Conservation (phyloP, 495 filamentous ascomycete genomes). For the Amniculicola lignicola region DNA sequence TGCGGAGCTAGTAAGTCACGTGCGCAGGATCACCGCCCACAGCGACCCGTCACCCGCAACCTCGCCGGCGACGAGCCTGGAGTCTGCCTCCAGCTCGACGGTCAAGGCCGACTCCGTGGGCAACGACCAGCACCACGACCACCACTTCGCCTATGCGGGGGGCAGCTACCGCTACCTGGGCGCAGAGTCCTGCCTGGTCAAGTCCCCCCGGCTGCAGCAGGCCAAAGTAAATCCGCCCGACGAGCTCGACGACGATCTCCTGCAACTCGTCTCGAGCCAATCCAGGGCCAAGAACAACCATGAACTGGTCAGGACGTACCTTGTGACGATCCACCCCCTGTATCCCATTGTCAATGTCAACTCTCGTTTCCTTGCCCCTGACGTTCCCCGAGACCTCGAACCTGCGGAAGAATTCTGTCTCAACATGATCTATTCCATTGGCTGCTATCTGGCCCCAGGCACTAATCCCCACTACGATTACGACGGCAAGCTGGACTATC, state of each 20-base stretch:
- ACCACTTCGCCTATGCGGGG: constrained; percentile 26
- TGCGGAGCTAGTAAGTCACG: constrained; percentile 17
- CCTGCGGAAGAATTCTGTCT: constrained; percentile 12
- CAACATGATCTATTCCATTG: constrained; percentile 28
- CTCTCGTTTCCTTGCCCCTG: constrained; percentile 7
- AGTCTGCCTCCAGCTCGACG: not conserved
- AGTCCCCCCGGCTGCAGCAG: constrained; percentile 5
- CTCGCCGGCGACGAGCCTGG: not conserved
- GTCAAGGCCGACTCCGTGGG: constrained; percentile 10
- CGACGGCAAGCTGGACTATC: constrained; percentile 4
- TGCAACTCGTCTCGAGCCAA: constrained; percentile 1
- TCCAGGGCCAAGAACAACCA: not conserved
- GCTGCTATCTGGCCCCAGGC: constrained; percentile 13
- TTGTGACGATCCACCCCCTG: constrained; percentile 15
- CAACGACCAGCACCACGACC: constrained; percentile 1
- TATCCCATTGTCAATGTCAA: constrained; percentile 18
- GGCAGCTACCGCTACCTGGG: constrained; percentile 24
- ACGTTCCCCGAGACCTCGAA: constrained; percentile 2
- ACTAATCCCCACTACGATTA: not conserved
- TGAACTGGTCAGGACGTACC: constrained; percentile 16
- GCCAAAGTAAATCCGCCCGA: not conserved
- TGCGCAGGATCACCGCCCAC: constrained; percentile 11
- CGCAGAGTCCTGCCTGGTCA: constrained; percentile 19
- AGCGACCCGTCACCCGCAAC: constrained; percentile 1
- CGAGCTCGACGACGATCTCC: constrained; percentile 9